phyloP scores from a whole-genome alignment of 176 grass and related monocot species.

The Eleusine indica region DNA sequence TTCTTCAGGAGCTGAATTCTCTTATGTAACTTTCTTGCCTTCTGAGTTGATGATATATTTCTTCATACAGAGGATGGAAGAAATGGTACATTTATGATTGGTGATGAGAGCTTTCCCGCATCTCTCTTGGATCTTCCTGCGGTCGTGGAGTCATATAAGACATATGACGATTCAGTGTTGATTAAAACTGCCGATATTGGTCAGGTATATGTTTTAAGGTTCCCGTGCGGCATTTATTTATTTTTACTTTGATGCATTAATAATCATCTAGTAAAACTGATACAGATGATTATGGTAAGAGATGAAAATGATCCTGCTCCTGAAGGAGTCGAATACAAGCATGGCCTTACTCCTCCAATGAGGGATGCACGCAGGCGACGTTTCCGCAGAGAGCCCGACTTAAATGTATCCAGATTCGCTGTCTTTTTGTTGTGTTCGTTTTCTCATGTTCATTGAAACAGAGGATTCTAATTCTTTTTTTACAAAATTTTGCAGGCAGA shows the following conservation, averaged over 20 bases:
- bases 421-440: conserved; percentile 22
- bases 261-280: conserved; percentile 28
- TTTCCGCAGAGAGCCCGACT: conserved; percentile 87
- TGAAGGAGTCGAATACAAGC: conserved; percentile 88
- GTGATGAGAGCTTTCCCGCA: conserved; percentile 67
- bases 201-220: conserved; percentile 54
- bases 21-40: conserved; percentile 23
- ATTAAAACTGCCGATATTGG: conserved; percentile 93
- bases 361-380: conserved; percentile 77
- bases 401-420: conserved; percentile 62
- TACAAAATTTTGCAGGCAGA: conserved; percentile 60
- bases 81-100: conserved; percentile 91
- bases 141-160: conserved; percentile 87
- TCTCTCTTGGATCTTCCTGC: conserved; percentile 87
- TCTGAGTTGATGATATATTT: conserved; percentile 32
- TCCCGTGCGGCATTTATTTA: not conserved
- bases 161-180: conserved; percentile 84
- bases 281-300: conserved; percentile 89
- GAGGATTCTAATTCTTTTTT: conserved; percentile 18
- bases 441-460: conserved; percentile 34
- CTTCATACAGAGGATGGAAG: conserved; percentile 78
- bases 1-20: conserved; percentile 6
- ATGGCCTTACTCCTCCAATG: conserved; percentile 93
- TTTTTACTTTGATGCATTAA: conserved; percentile 12
- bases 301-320: conserved; percentile 73